Evolutionary conservation across 129 eudicot genomes (phyloP).

Genomic region (Flaveria linearis): DNA sequence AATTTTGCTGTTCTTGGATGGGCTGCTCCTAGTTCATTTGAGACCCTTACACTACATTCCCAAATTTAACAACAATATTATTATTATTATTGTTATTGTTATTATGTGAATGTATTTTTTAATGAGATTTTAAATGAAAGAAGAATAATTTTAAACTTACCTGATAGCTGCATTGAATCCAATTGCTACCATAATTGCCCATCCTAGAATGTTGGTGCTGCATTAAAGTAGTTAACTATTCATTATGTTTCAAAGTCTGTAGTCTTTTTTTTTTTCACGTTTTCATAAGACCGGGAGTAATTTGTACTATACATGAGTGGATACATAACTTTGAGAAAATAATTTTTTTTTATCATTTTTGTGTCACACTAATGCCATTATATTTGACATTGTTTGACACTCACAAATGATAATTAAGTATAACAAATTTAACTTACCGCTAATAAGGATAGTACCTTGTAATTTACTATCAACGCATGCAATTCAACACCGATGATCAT

Average conservation of each 20-base stretch:
- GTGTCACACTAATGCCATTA: no score
- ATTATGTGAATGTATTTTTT: background rate
- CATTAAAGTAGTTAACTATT: background rate
- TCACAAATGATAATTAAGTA: no score
- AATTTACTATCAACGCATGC: no score
- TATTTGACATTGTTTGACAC: no score
- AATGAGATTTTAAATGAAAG: background rate
- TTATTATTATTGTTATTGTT: background rate
- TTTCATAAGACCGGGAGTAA: no score
- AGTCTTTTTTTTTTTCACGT: no score
- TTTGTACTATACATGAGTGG: no score
- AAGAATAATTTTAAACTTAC: conserved; percentile 17
- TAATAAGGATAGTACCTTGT: no score
- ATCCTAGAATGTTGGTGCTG: conserved; percentile 58
- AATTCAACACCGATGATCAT: no score
- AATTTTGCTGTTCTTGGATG: conserved; percentile 57
- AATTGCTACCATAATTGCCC: conserved; percentile 50
- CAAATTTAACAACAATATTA: background rate
- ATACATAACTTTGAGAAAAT: no score
- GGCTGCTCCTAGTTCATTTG: conserved; percentile 55
- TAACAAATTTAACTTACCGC: no score
- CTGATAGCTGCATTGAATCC: conserved; percentile 61
- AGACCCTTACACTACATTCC: conserved; percentile 46
- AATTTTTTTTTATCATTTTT: no score
- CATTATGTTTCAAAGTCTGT: background rate